phyloP scores from a whole-genome alignment of 371 early-diverging fungal genomes.

The Amoeboaphelidium occidentale region DNA sequence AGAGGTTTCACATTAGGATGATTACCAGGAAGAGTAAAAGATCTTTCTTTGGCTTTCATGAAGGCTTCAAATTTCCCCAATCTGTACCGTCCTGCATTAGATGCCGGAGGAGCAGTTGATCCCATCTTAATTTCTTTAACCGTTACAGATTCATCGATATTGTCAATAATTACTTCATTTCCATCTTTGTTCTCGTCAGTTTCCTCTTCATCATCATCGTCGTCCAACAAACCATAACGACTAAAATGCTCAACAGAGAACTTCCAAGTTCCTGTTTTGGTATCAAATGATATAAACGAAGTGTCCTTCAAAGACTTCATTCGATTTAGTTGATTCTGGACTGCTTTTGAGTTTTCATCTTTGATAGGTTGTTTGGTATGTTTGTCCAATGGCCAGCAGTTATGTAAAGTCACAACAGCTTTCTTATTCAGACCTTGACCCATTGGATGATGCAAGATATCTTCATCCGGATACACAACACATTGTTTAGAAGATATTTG shows the following conservation, averaged over 20 bases:
- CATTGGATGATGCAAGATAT: conserved; percentile 33
- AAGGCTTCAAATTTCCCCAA: no score
- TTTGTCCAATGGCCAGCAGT: conserved; percentile 59
- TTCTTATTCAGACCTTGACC: conserved; percentile 71
- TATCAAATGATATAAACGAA: conserved; percentile 43
- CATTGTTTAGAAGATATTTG: conserved; percentile 33
- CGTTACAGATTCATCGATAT: no score
- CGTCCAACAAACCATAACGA: conserved; percentile 34
- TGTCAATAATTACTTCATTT: no score
- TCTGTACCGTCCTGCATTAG: no score
- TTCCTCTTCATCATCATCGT: conserved; percentile 17
- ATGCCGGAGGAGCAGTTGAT: no score
- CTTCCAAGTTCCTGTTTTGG: conserved; percentile 51
- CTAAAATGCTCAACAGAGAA: conserved; percentile 73
- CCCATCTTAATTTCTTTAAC: no score
- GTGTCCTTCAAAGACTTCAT: conserved; percentile 39
- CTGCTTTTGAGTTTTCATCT: no score
- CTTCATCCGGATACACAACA: conserved; percentile 59
- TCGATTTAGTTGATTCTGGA: conserved; percentile 34
- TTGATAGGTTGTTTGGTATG: conserved; percentile 33
- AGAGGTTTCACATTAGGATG: no score
- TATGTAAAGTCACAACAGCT: conserved; percentile 44
- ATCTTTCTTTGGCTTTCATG: no score
- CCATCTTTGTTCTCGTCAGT: no score
- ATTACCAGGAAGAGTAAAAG: no score